These are phyloP conservation scores for Aureobasidium leucospermi DNA, from an alignment of 2,329 filamentous ascomycete species.

Conservation along the genomic window DNA sequence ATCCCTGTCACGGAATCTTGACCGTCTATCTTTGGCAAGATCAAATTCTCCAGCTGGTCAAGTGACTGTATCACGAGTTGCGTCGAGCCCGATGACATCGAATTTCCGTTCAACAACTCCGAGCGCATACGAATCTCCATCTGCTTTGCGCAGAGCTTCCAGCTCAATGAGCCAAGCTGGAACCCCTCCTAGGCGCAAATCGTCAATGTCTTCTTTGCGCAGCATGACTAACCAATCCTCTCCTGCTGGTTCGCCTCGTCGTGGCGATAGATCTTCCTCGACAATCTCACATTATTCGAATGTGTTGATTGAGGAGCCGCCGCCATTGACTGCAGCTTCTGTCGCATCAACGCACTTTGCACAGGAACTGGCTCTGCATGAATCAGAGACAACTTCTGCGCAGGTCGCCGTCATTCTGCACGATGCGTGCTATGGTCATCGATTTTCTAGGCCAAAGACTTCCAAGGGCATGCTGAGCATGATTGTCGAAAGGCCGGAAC, in stretches of 20 bases:
- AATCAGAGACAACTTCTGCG: constrained; percentile 24
- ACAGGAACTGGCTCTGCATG: constrained; percentile 13
- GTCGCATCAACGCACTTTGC: constrained; percentile 45
- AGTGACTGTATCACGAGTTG: not conserved
- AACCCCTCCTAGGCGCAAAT: constrained; percentile 8
- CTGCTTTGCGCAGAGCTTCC: not conserved
- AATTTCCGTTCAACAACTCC: constrained; percentile 2
- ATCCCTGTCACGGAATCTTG: constrained; percentile 6
- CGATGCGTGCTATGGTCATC: constrained; percentile 91
- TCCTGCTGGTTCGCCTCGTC: not conserved
- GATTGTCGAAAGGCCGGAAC: constrained; percentile 90
- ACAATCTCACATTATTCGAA: constrained; percentile 32
- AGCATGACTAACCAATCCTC: constrained; percentile 4
- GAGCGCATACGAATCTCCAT: not conserved
- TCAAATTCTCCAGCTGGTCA: not conserved
- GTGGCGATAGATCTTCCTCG: constrained; percentile 21
- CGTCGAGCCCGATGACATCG: constrained; percentile 2
- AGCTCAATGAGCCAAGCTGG: constrained; percentile 10
- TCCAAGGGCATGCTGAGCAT: constrained; percentile 62
- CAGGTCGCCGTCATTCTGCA: constrained; percentile 80
- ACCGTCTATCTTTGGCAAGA: constrained; percentile 5
- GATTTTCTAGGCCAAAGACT: constrained; percentile 76
- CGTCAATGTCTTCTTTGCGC: constrained; percentile 8
- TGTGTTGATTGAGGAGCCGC: constrained; percentile 30
- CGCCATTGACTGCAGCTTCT: constrained; percentile 44